Base-by-base conservation (phyloP, 129 eudicot genomes). In the Lonicera japonica region DNA sequence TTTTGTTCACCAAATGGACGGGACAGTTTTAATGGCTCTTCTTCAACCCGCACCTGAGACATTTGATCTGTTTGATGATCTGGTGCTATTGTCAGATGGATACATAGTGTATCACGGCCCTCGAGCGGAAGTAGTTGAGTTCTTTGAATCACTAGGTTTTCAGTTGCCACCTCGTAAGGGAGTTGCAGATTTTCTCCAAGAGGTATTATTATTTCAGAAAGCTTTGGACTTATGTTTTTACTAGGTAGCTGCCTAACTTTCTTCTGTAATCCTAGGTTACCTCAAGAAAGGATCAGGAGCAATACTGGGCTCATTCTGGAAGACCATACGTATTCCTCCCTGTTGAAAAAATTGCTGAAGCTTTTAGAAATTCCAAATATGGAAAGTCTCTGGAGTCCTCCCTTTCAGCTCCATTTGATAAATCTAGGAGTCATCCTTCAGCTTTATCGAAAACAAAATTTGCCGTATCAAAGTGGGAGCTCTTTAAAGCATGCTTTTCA, bases 11-110 rank as follows among this genome's bases (percentile, higher is more conserved):
- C 76, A 77, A 58, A 84, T 84, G 90, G 98, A 92, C 21, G 98
- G 81, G 45, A 85, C 98, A 5, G 80, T 87, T 54, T 34, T 92
- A 50, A 85, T 92, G 90, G 91, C 98, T 74, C 88, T 92, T 66
- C 96, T 92, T 69, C 98, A 87, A 69, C 98, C 98, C 21, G 91
- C 96, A 60, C 98, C 98, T 18, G 98, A 92, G 75, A 92, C 95
- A 29, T 92, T 92, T 51, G 85, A 92, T 50, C 81, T 92, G 22
- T 92, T 92, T 65, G 98, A 92, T 76, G 98, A 92, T 80, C 69
- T 92, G 47, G 59, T 92, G 11, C 21, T 92, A 58, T 69, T 92
- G 22, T 84, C 96, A 7, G 98, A 92, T 66, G 98, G 98, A 4
- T 71, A 92, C 77, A 60, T 85, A 75, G 80, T 92, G 45, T 92